Conservation (phyloP, 495 filamentous ascomycete genomes). For the Aeminium ludgeri region DNA sequence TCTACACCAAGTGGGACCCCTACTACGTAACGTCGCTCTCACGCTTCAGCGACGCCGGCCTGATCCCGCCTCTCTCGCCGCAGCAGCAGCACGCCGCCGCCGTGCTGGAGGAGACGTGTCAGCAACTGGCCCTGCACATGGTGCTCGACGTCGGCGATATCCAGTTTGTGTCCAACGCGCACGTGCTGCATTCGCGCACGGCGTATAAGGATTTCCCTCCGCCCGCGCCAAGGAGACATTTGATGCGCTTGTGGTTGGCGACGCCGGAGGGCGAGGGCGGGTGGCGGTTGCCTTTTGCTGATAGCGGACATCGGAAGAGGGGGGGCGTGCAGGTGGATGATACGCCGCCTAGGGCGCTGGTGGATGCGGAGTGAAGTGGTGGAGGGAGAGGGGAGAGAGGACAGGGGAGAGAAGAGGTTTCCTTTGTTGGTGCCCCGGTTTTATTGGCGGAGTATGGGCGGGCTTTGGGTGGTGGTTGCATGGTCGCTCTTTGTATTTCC, state of each 20-base stretch:
- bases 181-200: conserved; percentile 24
- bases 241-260: conserved; percentile 75
- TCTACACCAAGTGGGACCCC: conserved; percentile 22
- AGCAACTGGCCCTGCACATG: conserved; percentile 22
- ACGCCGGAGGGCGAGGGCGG: conserved; percentile 70
- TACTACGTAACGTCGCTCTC: conserved; percentile 23
- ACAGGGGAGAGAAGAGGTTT: not conserved
- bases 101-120: conserved; percentile 23
- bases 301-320: conserved; percentile 66
- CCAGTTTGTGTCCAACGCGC: conserved; percentile 24
- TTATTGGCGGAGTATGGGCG: too few relatives aligned
- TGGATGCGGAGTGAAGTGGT: conserved; percentile 47
- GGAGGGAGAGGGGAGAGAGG: not conserved
- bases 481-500: too few relatives aligned
- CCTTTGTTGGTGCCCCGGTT: too few relatives aligned
- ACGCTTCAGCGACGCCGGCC: conserved; percentile 21
- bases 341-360: conserved; percentile 45
- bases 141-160: conserved; percentile 27
- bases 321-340: conserved; percentile 79
- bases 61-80: conserved; percentile 22
- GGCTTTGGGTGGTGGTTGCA: too few relatives aligned
- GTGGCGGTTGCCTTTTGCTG: conserved; percentile 69
- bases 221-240: conserved; percentile 23
- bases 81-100: conserved; percentile 16
- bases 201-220: conserved; percentile 25